Percentiles rank a stretch among this genome's conserved stretches.
Conservation (phyloP, 1,139 yeast genomes). For the Suhomyces terraborum region DNA sequence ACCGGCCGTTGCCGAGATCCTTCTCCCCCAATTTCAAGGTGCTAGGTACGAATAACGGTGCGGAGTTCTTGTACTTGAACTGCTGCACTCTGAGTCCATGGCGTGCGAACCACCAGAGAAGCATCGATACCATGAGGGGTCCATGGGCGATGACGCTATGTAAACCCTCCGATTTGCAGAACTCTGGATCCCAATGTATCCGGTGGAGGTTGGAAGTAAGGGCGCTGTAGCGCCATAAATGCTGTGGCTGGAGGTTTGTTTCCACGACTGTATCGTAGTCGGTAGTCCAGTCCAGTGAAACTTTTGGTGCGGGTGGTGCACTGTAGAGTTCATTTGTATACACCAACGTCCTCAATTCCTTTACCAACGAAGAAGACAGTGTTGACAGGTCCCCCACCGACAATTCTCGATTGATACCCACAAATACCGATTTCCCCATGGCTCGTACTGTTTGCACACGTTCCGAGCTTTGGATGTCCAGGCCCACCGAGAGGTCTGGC, state of each 20-base stretch:
- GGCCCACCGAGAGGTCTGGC: neutral
- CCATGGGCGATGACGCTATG: constrained; percentile 74
- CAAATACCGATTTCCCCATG: constrained; percentile 42
- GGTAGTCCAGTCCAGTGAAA: no score
- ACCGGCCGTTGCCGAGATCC: neutral
- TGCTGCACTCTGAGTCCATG: constrained; percentile 22
- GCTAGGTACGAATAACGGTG: constrained; percentile 45
- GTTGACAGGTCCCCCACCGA: no score
- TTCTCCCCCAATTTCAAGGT: neutral
- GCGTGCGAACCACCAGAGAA: constrained; percentile 50
- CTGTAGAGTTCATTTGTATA: constrained; percentile 36
- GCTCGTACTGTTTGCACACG: constrained; percentile 36
- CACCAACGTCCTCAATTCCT: constrained; percentile 37
- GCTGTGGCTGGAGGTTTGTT: constrained; percentile 1
- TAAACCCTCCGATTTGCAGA: constrained; percentile 61
- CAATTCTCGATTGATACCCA: constrained; percentile 47
- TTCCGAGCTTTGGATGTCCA: constrained; percentile 44
- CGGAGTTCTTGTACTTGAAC: constrained; percentile 51
- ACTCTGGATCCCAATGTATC: constrained; percentile 69
- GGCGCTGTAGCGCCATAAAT: constrained; percentile 64
- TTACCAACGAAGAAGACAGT: neutral
- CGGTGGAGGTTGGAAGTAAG: constrained; percentile 79
- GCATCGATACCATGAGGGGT: constrained; percentile 67
- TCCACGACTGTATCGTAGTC: neutral
- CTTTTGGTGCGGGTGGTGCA: no score